A percentile compares a stretch with the other conserved stretches of the same genome.
Evolutionary conservation across 768 basidiomycete species (phyloP).

Genomic region (Pleurotus giganteus): DNA sequence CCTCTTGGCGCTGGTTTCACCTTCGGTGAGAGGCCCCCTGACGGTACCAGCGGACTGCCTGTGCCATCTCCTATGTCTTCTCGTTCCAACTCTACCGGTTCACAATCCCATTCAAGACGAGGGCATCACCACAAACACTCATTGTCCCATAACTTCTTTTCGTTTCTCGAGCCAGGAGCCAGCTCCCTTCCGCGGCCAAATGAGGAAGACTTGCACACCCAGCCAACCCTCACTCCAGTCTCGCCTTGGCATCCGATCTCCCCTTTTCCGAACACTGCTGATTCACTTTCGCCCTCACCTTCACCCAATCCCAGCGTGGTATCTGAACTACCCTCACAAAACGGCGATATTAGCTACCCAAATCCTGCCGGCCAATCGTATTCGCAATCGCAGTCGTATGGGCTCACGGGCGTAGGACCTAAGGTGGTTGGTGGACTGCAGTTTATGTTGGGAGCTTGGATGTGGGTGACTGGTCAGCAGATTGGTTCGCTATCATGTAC

Average conservation of each 20-base stretch:
- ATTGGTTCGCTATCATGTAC: constrained; percentile 85
- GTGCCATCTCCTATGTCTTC: constrained; percentile 25
- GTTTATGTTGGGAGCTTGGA: constrained; percentile 63
- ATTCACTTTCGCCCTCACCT: constrained; percentile 10
- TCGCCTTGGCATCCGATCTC: constrained; percentile 71
- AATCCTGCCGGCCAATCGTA: neutral
- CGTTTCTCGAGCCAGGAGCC: constrained; percentile 81
- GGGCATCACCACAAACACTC: constrained; percentile 95
- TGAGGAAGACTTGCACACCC: constrained; percentile 46
- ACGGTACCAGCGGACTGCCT: constrained; percentile 25
- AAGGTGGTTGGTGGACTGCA: constrained; percentile 35
- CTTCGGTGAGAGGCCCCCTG: constrained; percentile 56
- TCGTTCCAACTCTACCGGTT: constrained; percentile 23
- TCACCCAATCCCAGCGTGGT: constrained; percentile 1
- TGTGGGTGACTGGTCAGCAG: constrained; percentile 92
- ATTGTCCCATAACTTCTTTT: constrained; percentile 92
- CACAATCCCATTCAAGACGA: constrained; percentile 37
- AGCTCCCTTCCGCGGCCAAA: constrained; percentile 12
- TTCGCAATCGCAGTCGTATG: neutral
- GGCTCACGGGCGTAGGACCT: constrained; percentile 13
- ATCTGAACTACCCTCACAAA: neutral
- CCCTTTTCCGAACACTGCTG: constrained; percentile 31
- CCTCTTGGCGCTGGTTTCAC: constrained; percentile 58
- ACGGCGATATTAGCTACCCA: neutral
- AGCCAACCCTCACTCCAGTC: constrained; percentile 57